Evolutionary conservation across 2,329 filamentous ascomycete genomes (phyloP), one percentile per base, ranked within the genome.

Genomic region (Colletotrichum tropicale): DNA sequence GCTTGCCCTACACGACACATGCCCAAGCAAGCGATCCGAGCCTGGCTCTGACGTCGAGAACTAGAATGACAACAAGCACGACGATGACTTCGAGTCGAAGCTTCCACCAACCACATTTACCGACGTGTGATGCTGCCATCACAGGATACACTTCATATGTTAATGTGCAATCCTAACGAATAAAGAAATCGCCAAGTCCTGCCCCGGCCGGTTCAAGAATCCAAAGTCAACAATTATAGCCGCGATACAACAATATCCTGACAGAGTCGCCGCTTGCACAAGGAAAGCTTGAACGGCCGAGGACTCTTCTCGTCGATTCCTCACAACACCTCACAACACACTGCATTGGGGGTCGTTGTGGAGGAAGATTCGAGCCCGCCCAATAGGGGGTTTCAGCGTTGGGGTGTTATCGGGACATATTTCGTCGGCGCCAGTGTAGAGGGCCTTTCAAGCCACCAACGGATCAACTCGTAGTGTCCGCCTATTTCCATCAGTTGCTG

Each of bases 181-280:
- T 0, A 21, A 48, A 7, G n/a, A 1, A 12, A 2, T 48, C 9
- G 18, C 2, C 10, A 0, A n/a, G 18, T 1, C 18, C 18, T n/a
- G 18, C 10, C 43, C 18, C 10, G n/a, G 9, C 3, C 18, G 18
- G 16, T 18, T 38, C 4, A 9, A 48, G 3, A 6, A n/a, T n/a
- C 9, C 8, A 43, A 43, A 8, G 5, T n/a, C 18, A n/a, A 43
- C 1, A 43, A 43, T 5, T 10, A 10, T 18, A n/a, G 36, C 8
- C 1, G 18, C 18, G 16, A 6, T 43, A 10, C 5, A 4, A 9
- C 18, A 6, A 7, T 12, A 4, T n/a, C 18, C 2, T 48, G 18
- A 12, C 0, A 10, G 9, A 48, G 18, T 6, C 18, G 18, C 18
- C 38, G 1, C 18, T 12, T 13, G 9, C 9, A 13, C 2, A 21